These are phyloP conservation scores for Lanzia echinophila DNA, from an alignment of 2,329 filamentous ascomycete species.

Conservation along the genomic window DNA sequence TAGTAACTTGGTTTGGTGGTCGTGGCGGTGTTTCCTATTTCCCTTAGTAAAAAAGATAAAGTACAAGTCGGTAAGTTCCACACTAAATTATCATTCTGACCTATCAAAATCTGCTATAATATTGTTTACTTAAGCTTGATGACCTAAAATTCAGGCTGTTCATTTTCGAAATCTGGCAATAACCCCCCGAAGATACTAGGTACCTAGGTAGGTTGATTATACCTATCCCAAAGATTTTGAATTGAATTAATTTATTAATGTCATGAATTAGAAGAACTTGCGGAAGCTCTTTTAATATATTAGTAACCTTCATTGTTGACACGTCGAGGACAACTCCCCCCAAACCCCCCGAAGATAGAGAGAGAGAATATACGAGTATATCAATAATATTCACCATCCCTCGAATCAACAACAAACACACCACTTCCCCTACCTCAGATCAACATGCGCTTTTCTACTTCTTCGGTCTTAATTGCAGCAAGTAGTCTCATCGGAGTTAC, in stretches of 20 bases:
- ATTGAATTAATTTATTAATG: too few relatives aligned
- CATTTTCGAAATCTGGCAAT: background rate
- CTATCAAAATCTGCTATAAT: background rate
- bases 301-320: too few relatives aligned
- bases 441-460: slow-evolving; percentile 30
- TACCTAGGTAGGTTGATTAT: too few relatives aligned
- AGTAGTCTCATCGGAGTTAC: slow-evolving; percentile 43
- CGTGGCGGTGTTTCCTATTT: too few relatives aligned
- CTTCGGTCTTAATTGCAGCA: slow-evolving; percentile 25
- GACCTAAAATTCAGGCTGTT: background rate
- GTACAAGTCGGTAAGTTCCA: background rate
- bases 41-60: slow-evolving; percentile 15
- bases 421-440: background rate
- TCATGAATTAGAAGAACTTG: too few relatives aligned
- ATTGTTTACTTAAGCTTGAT: background rate
- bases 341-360: too few relatives aligned
- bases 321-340: too few relatives aligned
- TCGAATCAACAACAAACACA: background rate
- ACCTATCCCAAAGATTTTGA: too few relatives aligned
- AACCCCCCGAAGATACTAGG: background rate
- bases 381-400: background rate
- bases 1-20: too few relatives aligned
- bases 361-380: too few relatives aligned
- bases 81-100: background rate
- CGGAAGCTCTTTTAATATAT: too few relatives aligned